Evolutionary conservation across 345 rosid genomes (phyloP), one percentile per base, ranked within the genome.

Genomic region (Euclidium syriacum): DNA sequence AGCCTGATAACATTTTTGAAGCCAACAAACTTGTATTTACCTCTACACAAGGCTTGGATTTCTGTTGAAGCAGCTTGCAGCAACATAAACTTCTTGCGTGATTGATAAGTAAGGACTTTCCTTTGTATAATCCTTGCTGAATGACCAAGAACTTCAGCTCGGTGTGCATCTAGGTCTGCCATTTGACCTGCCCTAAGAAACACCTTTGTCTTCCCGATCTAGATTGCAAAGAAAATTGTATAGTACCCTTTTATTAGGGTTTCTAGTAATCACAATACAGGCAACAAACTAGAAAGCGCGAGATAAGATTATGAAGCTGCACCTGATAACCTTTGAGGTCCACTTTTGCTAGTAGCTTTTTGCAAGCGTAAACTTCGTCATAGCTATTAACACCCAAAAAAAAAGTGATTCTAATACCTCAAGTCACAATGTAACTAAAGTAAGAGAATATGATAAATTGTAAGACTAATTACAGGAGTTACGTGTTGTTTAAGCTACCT

Each of bases 181-280:
- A 94, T 94, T 75, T 94, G 99, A 73, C 97, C 99, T 54, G 99
- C 99, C 76, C 99, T 75, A 26, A 90, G 96, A 68, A 94, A 90
- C 54, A 94, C 81, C 72, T 94, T 94, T 51, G 96, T 87, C 70
- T 84, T 87, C 68, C 99, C 99, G 51, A 90, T 77, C 99, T 94
- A 76, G 51, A 68, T 70, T 14, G 64, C 52, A 35, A n/a, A 65
- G 40, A 57, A 64, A 50, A 73, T 20, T 48, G 3, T 38, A n/a
- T 30, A 22, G n/a, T n/a, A 22, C 9, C 24, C 70, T 19, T 35
- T 46, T 26, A 47, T 36, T 12, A 46, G 27, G 34, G n/a, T 66
- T n/a, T 46, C 22, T 46, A 36, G n/a, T 24, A 58, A 67, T 57
- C 18, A 41, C 38, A 47, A 15, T 56, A 36, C 23, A 66, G 35